Conservation (phyloP, 495 filamentous ascomycete species). For the Cairneyella variabilis region DNA sequence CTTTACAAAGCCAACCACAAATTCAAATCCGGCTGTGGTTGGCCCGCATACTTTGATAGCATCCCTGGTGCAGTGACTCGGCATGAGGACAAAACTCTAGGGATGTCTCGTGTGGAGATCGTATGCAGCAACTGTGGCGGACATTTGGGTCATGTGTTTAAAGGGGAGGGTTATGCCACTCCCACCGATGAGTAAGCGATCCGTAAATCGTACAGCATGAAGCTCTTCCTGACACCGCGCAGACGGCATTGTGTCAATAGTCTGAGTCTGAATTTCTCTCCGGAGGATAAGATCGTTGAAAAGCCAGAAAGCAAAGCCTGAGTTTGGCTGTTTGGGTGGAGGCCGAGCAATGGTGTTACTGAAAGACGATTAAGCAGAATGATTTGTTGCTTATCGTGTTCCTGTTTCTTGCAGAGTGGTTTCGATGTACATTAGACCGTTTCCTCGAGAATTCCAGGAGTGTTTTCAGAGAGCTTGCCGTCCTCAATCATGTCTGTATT, state of each 20-base stretch:
- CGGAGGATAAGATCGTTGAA: slow-evolving; percentile 47
- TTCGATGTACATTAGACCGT: no score
- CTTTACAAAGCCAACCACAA: slow-evolving; percentile 90
- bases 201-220: no score
- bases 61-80: slow-evolving; percentile 84
- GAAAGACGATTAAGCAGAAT: no score
- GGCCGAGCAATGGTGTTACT: no score
- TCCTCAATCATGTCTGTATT: no score
- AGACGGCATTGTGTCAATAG: slow-evolving; percentile 97
- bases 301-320: slow-evolving; percentile 13
- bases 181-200: slow-evolving; percentile 96
- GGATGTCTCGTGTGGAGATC: slow-evolving; percentile 90
- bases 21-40: slow-evolving; percentile 94
- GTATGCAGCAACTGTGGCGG: slow-evolving; percentile 91
- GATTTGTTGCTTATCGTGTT: no score
- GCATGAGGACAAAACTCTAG: slow-evolving; percentile 69
- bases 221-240: no score
- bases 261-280: slow-evolving; percentile 77
- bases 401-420: no score
- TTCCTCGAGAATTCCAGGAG: no score
- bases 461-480: no score
- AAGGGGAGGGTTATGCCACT: slow-evolving; percentile 86
- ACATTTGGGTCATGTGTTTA: slow-evolving; percentile 95
- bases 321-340: no score
- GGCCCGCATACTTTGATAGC: slow-evolving; percentile 96